Evolutionary conservation across 306 rosid genomes (phyloP).

Genomic region (Malus fusca): DNA sequence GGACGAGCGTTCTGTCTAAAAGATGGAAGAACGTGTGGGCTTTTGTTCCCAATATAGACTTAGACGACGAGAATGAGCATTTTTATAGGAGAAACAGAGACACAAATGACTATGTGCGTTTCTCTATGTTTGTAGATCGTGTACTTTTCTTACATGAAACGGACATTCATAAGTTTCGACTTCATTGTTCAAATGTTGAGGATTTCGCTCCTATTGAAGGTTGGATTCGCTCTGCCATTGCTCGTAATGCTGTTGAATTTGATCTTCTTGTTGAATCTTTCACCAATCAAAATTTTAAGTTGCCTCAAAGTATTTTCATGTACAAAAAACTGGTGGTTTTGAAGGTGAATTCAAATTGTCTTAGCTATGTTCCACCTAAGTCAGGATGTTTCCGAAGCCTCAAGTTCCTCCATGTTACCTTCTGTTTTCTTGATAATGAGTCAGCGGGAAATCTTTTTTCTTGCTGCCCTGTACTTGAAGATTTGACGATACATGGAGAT

Average conservation of each 20-base stretch:
- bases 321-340: neutral
- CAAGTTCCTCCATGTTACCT: neutral
- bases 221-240: neutral
- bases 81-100: neutral
- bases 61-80: neutral
- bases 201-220: neutral
- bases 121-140: neutral
- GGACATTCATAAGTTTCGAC: neutral
- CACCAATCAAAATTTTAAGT: neutral
- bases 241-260: neutral
- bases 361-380: neutral
- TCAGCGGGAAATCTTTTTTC: neutral
- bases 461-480: neutral
- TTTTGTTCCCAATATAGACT: neutral
- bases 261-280: neutral
- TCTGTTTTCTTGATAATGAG: neutral
- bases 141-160: neutral
- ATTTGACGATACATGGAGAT: neutral
- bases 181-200: neutral
- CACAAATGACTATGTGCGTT: neutral
- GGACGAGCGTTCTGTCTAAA: neutral
- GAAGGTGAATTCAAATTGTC: neutral
- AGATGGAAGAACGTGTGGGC: neutral
- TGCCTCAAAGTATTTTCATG: neutral
- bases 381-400: neutral